Evolutionary conservation across 768 basidiomycete genomes (phyloP).

Genomic region (Suillus lakei): DNA sequence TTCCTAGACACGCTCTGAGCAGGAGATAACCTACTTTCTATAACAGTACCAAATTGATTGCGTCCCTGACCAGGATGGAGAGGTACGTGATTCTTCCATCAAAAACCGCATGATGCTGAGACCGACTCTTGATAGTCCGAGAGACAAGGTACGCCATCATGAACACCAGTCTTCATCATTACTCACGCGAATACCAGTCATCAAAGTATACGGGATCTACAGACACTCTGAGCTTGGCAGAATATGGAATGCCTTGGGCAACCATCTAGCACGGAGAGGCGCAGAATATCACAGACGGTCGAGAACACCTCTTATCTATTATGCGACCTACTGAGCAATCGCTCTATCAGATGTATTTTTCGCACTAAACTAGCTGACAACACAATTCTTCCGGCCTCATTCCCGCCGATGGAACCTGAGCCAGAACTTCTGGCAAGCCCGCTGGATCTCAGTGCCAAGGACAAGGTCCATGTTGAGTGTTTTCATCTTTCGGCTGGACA

Average conservation of each 20-base stretch:
- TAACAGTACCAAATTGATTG: constrained; percentile 55
- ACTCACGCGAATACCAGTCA: constrained; percentile 31
- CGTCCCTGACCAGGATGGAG: constrained; percentile 39
- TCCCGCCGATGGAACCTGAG: constrained; percentile 43
- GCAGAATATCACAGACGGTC: too few relatives aligned
- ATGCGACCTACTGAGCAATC: not conserved
- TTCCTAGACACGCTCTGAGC: not conserved
- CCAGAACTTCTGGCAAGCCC: constrained; percentile 20
- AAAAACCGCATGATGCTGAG: not conserved
- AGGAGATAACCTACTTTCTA: not conserved
- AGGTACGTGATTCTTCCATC: constrained; percentile 23
- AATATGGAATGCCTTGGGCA: too few relatives aligned
- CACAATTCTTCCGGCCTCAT: constrained; percentile 53
- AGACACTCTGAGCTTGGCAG: constrained; percentile 51
- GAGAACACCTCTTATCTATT: too few relatives aligned
- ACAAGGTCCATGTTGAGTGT: too few relatives aligned
- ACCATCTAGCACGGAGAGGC: too few relatives aligned
- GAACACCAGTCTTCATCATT: too few relatives aligned
- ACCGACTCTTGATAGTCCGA: constrained; percentile 34
- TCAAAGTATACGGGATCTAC: constrained; percentile 55
- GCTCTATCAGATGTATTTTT: constrained; percentile 51
- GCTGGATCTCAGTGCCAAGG: constrained; percentile 46
- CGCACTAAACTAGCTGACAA: constrained; percentile 43
- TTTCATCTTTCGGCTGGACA: too few relatives aligned
- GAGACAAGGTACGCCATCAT: constrained; percentile 36